Evolutionary conservation across 2,329 filamentous ascomycete species (phyloP).

Genomic region (Clonostachys rosea): DNA sequence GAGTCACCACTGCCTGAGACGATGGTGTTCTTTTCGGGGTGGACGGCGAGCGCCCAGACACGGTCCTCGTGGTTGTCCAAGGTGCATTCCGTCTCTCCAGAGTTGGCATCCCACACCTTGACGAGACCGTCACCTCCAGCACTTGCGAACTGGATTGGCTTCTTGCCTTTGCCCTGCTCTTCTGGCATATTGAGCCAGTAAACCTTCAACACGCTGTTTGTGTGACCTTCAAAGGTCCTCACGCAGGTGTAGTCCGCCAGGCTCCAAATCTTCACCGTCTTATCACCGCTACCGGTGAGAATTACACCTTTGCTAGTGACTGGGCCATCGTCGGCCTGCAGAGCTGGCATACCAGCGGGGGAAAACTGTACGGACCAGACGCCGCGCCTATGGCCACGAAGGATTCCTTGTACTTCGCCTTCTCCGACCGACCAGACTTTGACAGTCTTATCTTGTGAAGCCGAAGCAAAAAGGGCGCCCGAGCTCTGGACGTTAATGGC

Average conservation of each 20-base stretch:
- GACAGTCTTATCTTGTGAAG: slow-evolving; percentile 92
- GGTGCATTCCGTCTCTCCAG: slow-evolving; percentile 80
- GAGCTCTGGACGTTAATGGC: slow-evolving; percentile 77
- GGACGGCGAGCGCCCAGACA: slow-evolving; percentile 82
- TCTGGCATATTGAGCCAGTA: slow-evolving; percentile 68
- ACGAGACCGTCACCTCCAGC: slow-evolving; percentile 92
- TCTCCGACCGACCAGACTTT: slow-evolving; percentile 94
- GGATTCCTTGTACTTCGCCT: slow-evolving; percentile 85
- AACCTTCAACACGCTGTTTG: slow-evolving; percentile 91
- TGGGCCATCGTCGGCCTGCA: slow-evolving; percentile 67
- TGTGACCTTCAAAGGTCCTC: slow-evolving; percentile 92
- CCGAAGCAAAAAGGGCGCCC: slow-evolving; percentile 83
- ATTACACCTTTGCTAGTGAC: slow-evolving; percentile 77
- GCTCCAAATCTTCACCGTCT: slow-evolving; percentile 94
- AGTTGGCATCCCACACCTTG: slow-evolving; percentile 90
- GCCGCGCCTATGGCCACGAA: slow-evolving; percentile 88
- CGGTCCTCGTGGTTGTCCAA: slow-evolving; percentile 96
- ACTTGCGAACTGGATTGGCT: slow-evolving; percentile 70
- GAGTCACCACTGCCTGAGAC: slow-evolving; percentile 91
- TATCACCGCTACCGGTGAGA: slow-evolving; percentile 90
- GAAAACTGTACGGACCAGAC: slow-evolving; percentile 96
- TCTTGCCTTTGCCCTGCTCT: slow-evolving; percentile 47
- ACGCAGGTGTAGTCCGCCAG: slow-evolving; percentile 88
- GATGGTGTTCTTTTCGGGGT: slow-evolving; percentile 65
- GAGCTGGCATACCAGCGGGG: slow-evolving; percentile 68